Evolutionary conservation across 257 asterid genomes (phyloP), one percentile per base, ranked within the genome.

Genomic region (Striga asiatica): DNA sequence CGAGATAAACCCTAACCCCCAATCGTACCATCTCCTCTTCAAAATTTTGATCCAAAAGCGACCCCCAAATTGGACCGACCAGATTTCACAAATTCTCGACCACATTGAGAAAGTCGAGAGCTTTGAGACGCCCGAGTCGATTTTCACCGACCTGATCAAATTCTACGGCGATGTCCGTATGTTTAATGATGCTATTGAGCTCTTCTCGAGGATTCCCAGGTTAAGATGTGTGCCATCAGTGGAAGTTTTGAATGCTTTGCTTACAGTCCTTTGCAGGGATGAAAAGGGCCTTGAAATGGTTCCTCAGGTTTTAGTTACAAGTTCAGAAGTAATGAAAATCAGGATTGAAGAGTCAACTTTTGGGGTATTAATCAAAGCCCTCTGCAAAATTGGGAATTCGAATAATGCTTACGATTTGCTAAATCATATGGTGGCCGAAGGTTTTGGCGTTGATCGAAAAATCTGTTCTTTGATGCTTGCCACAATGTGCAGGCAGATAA

Each of bases 221-320:
- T 80, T 77, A 54, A 76, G 94, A 56, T 82, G 94, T 52, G 69
- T 46, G 9, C 84, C 91, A 3, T 60, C 87, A 29, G 76, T 68
- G 7, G 73, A 68, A 1, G 69, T 76, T 25, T 65, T 88, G 41
- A 78, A 85, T 63, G 74, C 78, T 45, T 41, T 85, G 52, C 76
- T 82, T 50, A 66, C 70, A 42, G 78, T 74, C 64, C 76, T 80
- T 23, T 82, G 89, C 66, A 67, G 71, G 55, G 64, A 55, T 10
- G 64, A 62, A 65, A 58, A 24, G 38, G 78, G 79, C 32, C 62
- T 71, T 25, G 67, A 35, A 27, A 42, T 73, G 56, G 81, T 88
- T 25, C 94, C 93, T 13, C 52, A 34, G 41, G 19, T 82, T 32
- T 48, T 88, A 46, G 43, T 68, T 0, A 75, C 75, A 62, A 70